Percentiles rank a stretch among this genome's conserved stretches.
Conservation (phyloP, 345 rosid species). For the Excoecaria cochinchinensis region DNA sequence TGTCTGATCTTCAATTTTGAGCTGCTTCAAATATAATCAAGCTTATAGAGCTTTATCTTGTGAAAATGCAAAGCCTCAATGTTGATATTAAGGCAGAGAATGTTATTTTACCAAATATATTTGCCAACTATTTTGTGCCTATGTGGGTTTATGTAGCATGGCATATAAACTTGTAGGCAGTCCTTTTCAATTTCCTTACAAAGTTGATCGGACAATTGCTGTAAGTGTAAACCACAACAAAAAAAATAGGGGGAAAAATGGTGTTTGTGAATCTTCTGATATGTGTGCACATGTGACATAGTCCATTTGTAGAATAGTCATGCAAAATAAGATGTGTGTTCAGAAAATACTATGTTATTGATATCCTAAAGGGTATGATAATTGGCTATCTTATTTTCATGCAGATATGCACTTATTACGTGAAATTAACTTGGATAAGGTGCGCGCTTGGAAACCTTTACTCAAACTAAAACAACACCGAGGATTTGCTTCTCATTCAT, state of each 20-base stretch:
- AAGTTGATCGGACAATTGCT: neutral
- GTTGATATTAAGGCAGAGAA: neutral
- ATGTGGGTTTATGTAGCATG: neutral
- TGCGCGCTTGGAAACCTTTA: constrained; percentile 90
- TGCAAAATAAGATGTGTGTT: neutral
- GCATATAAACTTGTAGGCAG: neutral
- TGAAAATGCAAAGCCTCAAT: neutral
- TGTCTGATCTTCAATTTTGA: neutral
- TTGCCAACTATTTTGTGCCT: neutral
- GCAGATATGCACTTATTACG: constrained; percentile 65
- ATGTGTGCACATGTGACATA: neutral
- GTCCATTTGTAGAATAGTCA: neutral
- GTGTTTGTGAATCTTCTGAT: neutral
- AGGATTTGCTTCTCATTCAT: constrained; percentile 55
- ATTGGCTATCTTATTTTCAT: constrained; percentile 22
- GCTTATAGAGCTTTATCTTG: neutral
- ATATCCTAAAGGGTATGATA: neutral
- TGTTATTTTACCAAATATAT: too few relatives aligned
- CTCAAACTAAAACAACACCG: constrained; percentile 48
- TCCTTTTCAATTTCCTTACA: neutral
- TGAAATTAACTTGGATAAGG: constrained; percentile 89
- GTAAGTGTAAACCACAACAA: neutral
- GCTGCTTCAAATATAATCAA: neutral
- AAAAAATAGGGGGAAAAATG: neutral
- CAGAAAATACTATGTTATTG: neutral